Conservation (phyloP, 306 rosid genomes). For the Leucaena leucocephala region DNA sequence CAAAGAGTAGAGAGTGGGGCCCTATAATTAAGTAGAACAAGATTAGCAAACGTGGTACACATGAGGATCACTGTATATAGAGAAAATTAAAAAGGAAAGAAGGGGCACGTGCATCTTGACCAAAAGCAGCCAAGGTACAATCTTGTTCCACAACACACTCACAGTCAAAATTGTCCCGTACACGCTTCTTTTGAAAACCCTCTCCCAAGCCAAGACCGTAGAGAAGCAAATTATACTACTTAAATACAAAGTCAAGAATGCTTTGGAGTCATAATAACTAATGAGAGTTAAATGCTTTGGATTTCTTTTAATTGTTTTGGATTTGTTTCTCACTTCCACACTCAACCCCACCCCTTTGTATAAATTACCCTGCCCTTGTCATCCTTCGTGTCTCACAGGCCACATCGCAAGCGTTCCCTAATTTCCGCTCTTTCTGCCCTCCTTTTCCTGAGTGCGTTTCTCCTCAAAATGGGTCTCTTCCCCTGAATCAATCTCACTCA, state of each 20-base stretch:
- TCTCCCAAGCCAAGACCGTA: background rate
- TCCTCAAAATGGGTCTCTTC: background rate
- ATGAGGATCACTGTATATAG: constrained; percentile 4
- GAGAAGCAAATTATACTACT: too few relatives aligned
- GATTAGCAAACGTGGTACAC: constrained; percentile 17
- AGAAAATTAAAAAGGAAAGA: background rate
- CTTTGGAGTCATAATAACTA: constrained; percentile 4
- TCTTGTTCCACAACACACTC: background rate
- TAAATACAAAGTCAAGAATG: constrained; percentile 1
- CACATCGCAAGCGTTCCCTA: background rate
- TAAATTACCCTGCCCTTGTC: background rate
- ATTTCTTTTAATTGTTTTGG: background rate
- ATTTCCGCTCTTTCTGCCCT: background rate
- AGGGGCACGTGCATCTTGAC: constrained; percentile 10
- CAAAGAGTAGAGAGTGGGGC: too few relatives aligned
- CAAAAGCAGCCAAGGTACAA: background rate
- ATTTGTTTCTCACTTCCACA: background rate
- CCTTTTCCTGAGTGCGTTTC: background rate
- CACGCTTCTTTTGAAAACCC: constrained; percentile 22
- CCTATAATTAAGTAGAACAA: background rate
- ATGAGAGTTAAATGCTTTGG: background rate
- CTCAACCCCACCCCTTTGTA: background rate
- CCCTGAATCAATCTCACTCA: background rate
- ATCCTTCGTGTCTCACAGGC: background rate
- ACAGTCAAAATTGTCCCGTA: constrained; percentile 28